Evolutionary conservation across 768 basidiomycete species (phyloP).

Genomic region (Pisolithus orientalis): DNA sequence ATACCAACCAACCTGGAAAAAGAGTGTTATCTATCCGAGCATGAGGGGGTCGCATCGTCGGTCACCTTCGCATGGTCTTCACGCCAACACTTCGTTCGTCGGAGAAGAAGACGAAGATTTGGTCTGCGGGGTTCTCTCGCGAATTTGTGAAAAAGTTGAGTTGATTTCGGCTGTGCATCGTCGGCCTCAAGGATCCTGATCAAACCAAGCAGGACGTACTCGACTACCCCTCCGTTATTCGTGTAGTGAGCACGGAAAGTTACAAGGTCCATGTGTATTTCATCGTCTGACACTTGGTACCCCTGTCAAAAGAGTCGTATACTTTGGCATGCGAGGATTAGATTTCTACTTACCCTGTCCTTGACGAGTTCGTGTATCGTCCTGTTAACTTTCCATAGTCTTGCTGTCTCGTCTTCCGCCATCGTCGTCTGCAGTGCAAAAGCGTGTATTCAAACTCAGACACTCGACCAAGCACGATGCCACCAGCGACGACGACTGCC

Average conservation of each 20-base stretch:
- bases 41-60: neutral
- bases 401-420: conserved; percentile 79
- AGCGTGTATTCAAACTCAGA: conserved; percentile 53
- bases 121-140: conserved; percentile 56
- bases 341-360: conserved; percentile 63
- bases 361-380: conserved; percentile 95
- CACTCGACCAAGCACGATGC: conserved; percentile 28
- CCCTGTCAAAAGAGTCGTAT: conserved; percentile 46
- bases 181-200: conserved; percentile 3
- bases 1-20: conserved; percentile 70
- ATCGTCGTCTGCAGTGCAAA: conserved; percentile 33
- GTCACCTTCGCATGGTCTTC: conserved; percentile 96
- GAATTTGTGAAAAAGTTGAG: conserved; percentile 89
- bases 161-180: conserved; percentile 60
- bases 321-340: conserved; percentile 11
- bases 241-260: conserved; percentile 73
- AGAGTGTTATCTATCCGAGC: neutral
- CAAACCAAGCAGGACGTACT: conserved; percentile 50
- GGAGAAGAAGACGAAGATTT: conserved; percentile 94
- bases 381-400: conserved; percentile 92
- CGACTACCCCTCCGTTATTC: conserved; percentile 66
- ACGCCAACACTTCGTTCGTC: conserved; percentile 94
- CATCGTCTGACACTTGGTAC: conserved; percentile 90
- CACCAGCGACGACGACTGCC: conserved; percentile 32
- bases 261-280: conserved; percentile 81